Evolutionary conservation across 345 rosid genomes (phyloP).

Genomic region (Eucalyptus camaldulensis): DNA sequence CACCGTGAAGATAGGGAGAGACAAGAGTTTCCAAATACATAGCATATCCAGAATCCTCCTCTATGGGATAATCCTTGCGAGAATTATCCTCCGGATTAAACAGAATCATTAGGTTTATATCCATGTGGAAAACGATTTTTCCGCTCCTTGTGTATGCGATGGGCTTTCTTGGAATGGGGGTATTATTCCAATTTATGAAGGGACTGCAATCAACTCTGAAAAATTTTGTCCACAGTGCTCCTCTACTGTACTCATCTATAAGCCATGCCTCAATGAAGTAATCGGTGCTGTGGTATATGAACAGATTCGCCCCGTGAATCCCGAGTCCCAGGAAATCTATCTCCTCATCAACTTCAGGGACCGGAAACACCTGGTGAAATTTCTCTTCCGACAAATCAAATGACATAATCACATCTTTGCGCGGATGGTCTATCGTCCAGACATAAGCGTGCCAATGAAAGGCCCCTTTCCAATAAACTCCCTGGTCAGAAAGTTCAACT

Average conservation of each 20-base stretch:
- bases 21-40: not conserved
- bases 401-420: not conserved
- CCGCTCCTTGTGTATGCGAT: too few relatives aligned
- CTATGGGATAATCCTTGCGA: not conserved
- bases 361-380: not conserved
- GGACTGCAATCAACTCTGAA: too few relatives aligned
- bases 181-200: not conserved
- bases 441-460: not conserved
- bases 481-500: rapidly evolving
- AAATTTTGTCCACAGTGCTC: too few relatives aligned
- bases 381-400: not conserved
- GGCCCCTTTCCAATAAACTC: not conserved
- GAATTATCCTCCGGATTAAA: not conserved
- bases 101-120: not conserved
- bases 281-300: too few relatives aligned
- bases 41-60: not conserved
- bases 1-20: not conserved
- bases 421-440: rapidly evolving
- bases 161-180: not conserved
- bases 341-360: not conserved
- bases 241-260: too few relatives aligned
- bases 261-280: too few relatives aligned
- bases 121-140: too few relatives aligned
- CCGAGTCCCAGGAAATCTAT: not conserved
- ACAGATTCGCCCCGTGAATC: not conserved